phyloP scores from a whole-genome alignment of 192 early-diverging fungal species.

The Geranomyces michiganensis region DNA sequence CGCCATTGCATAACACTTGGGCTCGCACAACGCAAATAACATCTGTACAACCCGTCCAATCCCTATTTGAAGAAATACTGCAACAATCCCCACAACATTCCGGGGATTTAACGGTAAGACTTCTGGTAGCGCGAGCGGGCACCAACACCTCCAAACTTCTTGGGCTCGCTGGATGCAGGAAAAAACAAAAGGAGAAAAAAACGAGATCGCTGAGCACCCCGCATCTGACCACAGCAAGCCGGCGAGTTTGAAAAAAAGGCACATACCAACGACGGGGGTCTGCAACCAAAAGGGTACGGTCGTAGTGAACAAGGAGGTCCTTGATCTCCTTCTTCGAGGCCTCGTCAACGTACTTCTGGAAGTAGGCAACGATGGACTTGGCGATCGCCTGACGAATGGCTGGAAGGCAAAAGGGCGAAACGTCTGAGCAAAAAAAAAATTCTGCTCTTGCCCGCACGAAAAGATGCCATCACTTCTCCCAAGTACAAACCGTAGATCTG shows the following conservation, averaged over 20 bases:
- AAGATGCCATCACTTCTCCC: conserved; percentile 12
- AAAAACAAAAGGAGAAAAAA: too few species aligned
- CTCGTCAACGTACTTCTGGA: conserved; percentile 99
- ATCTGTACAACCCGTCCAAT: too few species aligned
- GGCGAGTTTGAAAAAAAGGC: too few species aligned
- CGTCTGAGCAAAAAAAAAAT: background rate
- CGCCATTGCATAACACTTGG: too few species aligned
- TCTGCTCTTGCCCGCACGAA: too few species aligned
- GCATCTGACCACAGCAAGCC: too few species aligned
- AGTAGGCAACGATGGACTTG: conserved; percentile 98
- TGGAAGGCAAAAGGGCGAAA: conserved; percentile 15
- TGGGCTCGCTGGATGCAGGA: conserved; percentile 74
- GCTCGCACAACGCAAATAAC: too few species aligned
- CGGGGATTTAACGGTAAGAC: conserved; percentile 55
- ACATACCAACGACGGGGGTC: conserved; percentile 85
- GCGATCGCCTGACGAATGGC: conserved; percentile 98
- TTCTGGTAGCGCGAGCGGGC: conserved; percentile 92
- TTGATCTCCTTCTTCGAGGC: conserved; percentile 99
- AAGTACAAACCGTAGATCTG: conserved; percentile 79
- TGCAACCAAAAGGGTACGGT: conserved; percentile 97
- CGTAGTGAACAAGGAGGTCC: conserved; percentile 86
- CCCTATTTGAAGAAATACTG: too few species aligned
- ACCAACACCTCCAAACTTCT: conserved; percentile 99
- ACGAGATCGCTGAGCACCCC: too few species aligned
- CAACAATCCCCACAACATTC: too few species aligned